Evolutionary conservation across 208 protist genomes (phyloP).

Genomic region (Crithidia bombi): DNA sequence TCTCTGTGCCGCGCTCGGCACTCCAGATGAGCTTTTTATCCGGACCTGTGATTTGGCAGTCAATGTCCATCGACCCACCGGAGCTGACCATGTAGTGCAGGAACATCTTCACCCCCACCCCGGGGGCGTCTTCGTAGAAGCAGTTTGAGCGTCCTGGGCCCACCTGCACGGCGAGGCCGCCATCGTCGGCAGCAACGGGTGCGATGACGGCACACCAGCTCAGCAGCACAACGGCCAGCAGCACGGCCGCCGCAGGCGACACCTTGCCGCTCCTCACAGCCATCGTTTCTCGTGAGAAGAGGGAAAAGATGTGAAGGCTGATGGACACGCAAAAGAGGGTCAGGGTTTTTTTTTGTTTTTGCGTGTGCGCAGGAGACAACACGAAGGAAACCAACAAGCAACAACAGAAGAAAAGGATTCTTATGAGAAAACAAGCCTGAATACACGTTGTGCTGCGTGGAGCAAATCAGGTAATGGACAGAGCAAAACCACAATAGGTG

Average conservation of each 20-base stretch:
- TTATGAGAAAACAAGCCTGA: no score
- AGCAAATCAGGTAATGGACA: no score
- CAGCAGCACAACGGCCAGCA: constrained; percentile 33
- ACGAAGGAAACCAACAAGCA: no score
- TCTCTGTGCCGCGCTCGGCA: constrained; percentile 52
- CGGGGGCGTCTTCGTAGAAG: constrained; percentile 77
- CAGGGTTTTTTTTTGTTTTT: no score
- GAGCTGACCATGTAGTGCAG: constrained; percentile 80
- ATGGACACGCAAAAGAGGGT: no score
- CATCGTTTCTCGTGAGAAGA: neutral
- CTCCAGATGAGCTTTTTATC: constrained; percentile 66
- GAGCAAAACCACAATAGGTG: no score
- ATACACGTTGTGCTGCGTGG: no score
- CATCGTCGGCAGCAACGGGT: constrained; percentile 42
- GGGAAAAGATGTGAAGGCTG: no score
- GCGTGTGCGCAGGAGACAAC: no score
- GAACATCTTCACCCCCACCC: constrained; percentile 59
- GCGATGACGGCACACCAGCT: constrained; percentile 3
- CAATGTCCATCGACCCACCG: constrained; percentile 86
- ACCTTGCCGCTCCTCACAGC: neutral
- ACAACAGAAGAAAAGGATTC: no score
- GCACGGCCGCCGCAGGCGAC: neutral
- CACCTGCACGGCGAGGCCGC: constrained; percentile 59
- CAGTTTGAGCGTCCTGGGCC: constrained; percentile 60
- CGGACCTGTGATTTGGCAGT: constrained; percentile 54